Percentiles rank a stretch among this genome's conserved stretches.
Conservation (phyloP, 352 stramenopile genomes). For the Globisporangium alternatum region DNA sequence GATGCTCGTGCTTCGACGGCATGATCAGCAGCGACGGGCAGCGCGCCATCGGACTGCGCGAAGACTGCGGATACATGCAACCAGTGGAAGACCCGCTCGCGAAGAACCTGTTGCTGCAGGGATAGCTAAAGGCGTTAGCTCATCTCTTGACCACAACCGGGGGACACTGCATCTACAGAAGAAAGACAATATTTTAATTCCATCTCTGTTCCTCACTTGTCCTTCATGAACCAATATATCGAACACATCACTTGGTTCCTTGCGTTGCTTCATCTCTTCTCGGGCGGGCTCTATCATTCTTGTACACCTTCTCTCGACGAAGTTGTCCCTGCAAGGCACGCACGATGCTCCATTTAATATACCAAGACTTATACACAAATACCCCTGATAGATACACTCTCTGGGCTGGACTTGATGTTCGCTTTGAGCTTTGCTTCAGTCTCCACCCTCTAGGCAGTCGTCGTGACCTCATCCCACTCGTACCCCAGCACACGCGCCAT, state of each 20-base stretch:
- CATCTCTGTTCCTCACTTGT: background rate
- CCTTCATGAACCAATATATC: conserved; percentile 7
- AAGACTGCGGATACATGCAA: conserved; percentile 64
- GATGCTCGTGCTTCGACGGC: conserved; percentile 64
- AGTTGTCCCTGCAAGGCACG: conserved; percentile 3
- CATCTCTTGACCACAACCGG: background rate
- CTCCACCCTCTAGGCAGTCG: conserved; percentile 16
- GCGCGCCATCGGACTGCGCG: conserved; percentile 40
- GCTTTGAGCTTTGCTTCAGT: background rate
- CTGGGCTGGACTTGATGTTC: background rate
- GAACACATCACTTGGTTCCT: background rate
- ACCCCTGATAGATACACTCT: conserved; percentile 18
- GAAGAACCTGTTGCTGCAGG: conserved; percentile 22
- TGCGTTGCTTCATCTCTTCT: background rate
- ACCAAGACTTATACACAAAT: conserved; percentile 13
- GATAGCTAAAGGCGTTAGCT: conserved; percentile 7
- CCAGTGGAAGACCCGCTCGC: conserved; percentile 40
- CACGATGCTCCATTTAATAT: conserved; percentile 10
- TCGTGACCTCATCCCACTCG: conserved; percentile 84
- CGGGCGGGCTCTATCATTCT: conserved; percentile 2
- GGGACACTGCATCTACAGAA: background rate
- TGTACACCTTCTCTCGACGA: background rate
- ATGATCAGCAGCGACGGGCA: conserved; percentile 64
- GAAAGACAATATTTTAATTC: conserved; percentile 14
- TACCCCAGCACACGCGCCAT: conserved; percentile 80